Evolutionary conservation across 2,329 filamentous ascomycete species (phyloP).

Genomic region (Xylaria sp.): DNA sequence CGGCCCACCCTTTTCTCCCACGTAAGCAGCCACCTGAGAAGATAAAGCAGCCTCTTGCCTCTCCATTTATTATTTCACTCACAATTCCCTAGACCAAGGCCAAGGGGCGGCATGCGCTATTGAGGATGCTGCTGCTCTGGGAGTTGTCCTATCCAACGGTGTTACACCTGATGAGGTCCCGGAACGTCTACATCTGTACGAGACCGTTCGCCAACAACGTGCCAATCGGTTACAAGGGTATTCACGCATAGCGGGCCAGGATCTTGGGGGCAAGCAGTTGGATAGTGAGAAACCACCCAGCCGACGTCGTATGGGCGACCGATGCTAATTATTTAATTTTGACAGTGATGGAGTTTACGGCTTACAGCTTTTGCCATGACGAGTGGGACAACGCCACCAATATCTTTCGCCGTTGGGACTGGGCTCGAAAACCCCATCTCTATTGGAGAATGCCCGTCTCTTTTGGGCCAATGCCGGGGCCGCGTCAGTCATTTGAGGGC

Average conservation of each 20-base stretch:
- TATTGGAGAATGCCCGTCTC: constrained; percentile 53
- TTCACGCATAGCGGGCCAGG: constrained; percentile 31
- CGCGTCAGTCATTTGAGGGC: constrained; percentile 33
- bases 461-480: constrained; percentile 54
- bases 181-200: constrained; percentile 63
- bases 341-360: constrained; percentile 48
- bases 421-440: constrained; percentile 44
- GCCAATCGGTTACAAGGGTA: constrained; percentile 63
- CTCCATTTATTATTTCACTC: no score
- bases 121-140: constrained; percentile 67
- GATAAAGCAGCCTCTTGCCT: no score
- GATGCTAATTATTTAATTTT: background rate
- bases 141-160: constrained; percentile 57
- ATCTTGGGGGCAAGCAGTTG: no score
- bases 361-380: constrained; percentile 63
- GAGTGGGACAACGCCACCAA: constrained; percentile 61
- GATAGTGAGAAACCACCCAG: no score
- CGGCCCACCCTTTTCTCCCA: constrained; percentile 71
- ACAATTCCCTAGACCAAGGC: constrained; percentile 28
- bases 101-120: constrained; percentile 64
- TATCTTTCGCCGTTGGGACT: constrained; percentile 55
- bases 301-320: no score
- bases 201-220: constrained; percentile 62
- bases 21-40: constrained; percentile 44
- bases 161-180: constrained; percentile 53